Percentiles rank a stretch among this genome's conserved stretches.
Conservation (phyloP, 495 filamentous ascomycete genomes). For the Xylaria flabelliformis region DNA sequence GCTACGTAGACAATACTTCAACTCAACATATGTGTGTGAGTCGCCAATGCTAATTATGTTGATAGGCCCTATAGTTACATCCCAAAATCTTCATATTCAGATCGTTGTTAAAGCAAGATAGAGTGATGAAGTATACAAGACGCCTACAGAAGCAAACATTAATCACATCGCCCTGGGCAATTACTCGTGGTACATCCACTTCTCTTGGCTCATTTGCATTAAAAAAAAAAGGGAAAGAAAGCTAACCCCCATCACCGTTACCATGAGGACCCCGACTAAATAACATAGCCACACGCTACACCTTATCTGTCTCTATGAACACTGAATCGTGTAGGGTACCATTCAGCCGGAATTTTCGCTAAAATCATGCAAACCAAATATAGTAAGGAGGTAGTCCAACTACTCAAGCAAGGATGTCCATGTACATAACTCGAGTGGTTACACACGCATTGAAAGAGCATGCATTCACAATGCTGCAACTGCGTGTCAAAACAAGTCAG, state of each 20-base stretch:
- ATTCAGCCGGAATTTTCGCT: background rate
- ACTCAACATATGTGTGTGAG: background rate
- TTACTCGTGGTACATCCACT: background rate
- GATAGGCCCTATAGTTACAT: background rate
- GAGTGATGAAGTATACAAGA: background rate
- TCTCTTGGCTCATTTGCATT: background rate
- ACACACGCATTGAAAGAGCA: background rate
- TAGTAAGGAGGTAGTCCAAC: background rate
- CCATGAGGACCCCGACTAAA: background rate
- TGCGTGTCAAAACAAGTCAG: background rate
- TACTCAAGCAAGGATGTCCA: background rate
- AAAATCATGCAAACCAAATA: background rate
- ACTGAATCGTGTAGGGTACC: background rate
- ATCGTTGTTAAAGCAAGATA: background rate
- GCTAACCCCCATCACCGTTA: background rate
- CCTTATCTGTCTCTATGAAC: background rate
- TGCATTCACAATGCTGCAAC: background rate
- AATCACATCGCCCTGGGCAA: background rate
- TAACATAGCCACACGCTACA: background rate
- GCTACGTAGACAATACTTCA: background rate
- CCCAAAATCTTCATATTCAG: background rate
- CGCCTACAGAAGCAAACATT: background rate
- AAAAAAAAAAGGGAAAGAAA: background rate
- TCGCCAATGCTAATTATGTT: background rate
- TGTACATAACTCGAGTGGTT: background rate